Evolutionary conservation across 805 yeast genomes (phyloP).

Genomic region (Ogataea degrootiae): DNA sequence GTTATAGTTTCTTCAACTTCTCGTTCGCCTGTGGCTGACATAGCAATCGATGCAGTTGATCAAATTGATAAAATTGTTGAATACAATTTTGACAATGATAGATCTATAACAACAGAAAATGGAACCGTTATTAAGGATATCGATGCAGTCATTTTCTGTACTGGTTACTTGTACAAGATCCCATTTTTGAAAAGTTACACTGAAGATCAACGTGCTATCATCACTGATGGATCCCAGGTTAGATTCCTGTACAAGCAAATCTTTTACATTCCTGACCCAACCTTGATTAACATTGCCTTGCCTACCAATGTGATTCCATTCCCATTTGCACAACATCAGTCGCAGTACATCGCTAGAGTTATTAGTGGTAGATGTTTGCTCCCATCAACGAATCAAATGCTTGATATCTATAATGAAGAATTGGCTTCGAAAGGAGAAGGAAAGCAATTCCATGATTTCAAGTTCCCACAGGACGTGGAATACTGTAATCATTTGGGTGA

Average conservation of each 20-base stretch:
- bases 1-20: slow-evolving; percentile 47
- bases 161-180: slow-evolving; percentile 63
- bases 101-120: slow-evolving; percentile 40
- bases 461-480: slow-evolving; percentile 53
- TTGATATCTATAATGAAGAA: slow-evolving; percentile 35
- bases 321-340: slow-evolving; percentile 59
- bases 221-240: slow-evolving; percentile 45
- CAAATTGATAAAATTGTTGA: slow-evolving; percentile 40
- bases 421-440: slow-evolving; percentile 40
- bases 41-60: slow-evolving; percentile 32
- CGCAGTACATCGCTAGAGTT: slow-evolving; percentile 59
- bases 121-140: slow-evolving; percentile 43
- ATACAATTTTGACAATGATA: slow-evolving; percentile 34
- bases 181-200: slow-evolving; percentile 46
- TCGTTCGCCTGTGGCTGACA: slow-evolving; percentile 37
- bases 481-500: slow-evolving; percentile 34
- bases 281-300: slow-evolving; percentile 58
- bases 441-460: slow-evolving; percentile 44
- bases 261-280: slow-evolving; percentile 55
- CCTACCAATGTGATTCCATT: slow-evolving; percentile 63
- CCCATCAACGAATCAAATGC: slow-evolving; percentile 47
- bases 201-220: slow-evolving; percentile 28
- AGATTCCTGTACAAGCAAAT: slow-evolving; percentile 57
- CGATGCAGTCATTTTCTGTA: slow-evolving; percentile 58
- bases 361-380: slow-evolving; percentile 50